Conservation (phyloP, 1,284 basidiomycete species). For the Schizophyllum commune region DNA sequence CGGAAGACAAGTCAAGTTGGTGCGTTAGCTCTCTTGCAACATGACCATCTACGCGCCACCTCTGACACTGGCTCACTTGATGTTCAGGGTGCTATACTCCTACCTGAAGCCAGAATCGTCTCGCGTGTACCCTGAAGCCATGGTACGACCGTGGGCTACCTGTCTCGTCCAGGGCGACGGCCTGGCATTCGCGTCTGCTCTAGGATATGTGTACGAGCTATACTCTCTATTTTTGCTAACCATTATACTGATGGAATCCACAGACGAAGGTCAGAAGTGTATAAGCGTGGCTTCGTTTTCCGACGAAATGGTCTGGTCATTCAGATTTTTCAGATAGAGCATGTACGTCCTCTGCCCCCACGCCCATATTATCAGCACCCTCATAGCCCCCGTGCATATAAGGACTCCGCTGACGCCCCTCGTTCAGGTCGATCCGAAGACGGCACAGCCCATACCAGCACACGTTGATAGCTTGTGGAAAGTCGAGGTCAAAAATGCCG, state of each 20-base stretch:
- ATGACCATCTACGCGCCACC: no score
- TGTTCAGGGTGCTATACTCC: constrained; percentile 59
- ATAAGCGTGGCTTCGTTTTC: constrained; percentile 71
- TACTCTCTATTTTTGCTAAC: constrained; percentile 1
- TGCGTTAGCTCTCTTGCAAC: not conserved
- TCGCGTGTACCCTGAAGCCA: constrained; percentile 72
- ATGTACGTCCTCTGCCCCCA: constrained; percentile 34
- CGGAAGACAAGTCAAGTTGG: constrained; percentile 50
- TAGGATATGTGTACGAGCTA: constrained; percentile 58
- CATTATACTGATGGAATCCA: constrained; percentile 1
- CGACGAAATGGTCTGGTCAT: constrained; percentile 60
- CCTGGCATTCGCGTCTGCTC: constrained; percentile 63
- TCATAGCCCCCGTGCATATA: not conserved
- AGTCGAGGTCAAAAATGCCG: constrained; percentile 74
- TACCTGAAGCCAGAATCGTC: constrained; percentile 73
- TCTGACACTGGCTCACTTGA: not conserved
- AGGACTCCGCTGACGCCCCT: not conserved
- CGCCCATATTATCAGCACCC: not conserved
- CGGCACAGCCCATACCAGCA: constrained; percentile 62
- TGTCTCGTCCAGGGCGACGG: constrained; percentile 71
- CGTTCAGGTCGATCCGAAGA: constrained; percentile 59
- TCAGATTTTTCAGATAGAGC: constrained; percentile 78
- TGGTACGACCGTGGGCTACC: constrained; percentile 73
- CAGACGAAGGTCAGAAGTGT: constrained; percentile 66
- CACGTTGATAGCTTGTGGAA: constrained; percentile 74